Evolutionary conservation across 2,329 filamentous ascomycete genomes (phyloP), one percentile per base, ranked within the genome.

Genomic region (Fusarium mangiferae): DNA sequence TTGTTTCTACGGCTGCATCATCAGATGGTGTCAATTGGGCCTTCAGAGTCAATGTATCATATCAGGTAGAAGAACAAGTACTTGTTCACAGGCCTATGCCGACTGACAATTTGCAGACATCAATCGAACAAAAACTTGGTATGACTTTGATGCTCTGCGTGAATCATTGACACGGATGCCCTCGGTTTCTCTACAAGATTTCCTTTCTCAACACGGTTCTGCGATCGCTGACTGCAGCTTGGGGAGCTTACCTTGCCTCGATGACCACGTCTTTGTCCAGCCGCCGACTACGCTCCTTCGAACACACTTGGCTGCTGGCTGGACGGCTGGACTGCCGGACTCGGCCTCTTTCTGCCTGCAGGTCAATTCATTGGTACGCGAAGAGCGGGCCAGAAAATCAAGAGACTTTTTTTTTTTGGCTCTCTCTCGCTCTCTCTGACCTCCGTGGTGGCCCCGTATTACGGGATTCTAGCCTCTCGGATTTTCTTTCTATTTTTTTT

Each of bases 261-360:
- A 38, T 44, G 30, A 17, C 41, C 36, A 20, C 44, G 33, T 61
- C 20, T 24, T 62, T 20, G 7, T 57, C 30, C 56, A 55, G 49
- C 64, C 38, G 42, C 56, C 54, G 26, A 62, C 46, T 61, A 44
- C 38, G 44, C 49, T 44, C 38, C 41, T 45, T 30, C 26, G 39
- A 33, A 51, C 45, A 60, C 55, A 45, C 55, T 36, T 58, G 55
- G 55, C 30, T 49, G 41, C 15, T 39, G 17, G 46, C 59, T 55
- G 48, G 54, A 45, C 46, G 17, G 46, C 59, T 55, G 48, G 54
- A 45, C 46, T 57, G 44, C 58, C 62, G 67, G 67, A 51, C 57
- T 73, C 70, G 71, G 71, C 62, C 66, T 74, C 62, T 52, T 61
- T 55, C 42, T 60, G 33, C 56, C 56, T 69, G 39, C 65, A 69